phyloP scores from a whole-genome alignment of 73 alveolate genomes.

The Symbiodinium pilosum region DNA sequence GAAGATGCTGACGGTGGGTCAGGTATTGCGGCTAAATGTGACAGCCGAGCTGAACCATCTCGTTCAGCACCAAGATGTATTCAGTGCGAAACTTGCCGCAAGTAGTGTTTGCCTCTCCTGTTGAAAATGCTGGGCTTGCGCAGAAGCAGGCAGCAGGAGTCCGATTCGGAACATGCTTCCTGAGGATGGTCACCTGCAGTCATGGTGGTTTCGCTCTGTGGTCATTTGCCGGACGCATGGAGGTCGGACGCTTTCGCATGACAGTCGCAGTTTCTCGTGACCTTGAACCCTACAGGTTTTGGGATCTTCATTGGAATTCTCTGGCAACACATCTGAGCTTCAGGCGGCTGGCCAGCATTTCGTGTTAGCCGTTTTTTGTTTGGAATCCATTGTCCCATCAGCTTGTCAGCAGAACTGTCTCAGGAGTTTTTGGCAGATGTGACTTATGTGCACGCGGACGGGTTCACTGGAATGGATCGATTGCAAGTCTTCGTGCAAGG shows the following conservation, averaged over 20 bases:
- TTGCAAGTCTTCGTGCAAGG: slow-evolving; percentile 76
- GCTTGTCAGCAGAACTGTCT: neutral
- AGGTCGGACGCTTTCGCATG: neutral
- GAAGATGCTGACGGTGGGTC: slow-evolving; percentile 36
- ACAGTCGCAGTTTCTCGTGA: neutral
- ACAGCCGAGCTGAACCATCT: slow-evolving; percentile 31
- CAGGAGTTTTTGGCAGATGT: slow-evolving; percentile 9
- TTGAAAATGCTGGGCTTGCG: too few relatives aligned
- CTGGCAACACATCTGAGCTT: slow-evolving; percentile 20
- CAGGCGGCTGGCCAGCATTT: neutral
- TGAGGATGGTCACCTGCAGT: slow-evolving; percentile 36
- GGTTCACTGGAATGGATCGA: slow-evolving; percentile 80
- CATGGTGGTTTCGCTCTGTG: slow-evolving; percentile 62
- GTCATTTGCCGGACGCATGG: slow-evolving; percentile 53
- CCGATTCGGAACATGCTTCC: too few relatives aligned
- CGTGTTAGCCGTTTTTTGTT: neutral
- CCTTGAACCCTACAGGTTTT: neutral
- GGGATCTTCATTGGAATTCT: slow-evolving; percentile 27
- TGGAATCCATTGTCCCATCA: neutral
- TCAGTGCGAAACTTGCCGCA: slow-evolving; percentile 19
- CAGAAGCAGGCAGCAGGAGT: too few relatives aligned
- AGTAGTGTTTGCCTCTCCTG: too few relatives aligned
- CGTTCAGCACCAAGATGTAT: slow-evolving; percentile 27
- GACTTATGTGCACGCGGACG: slow-evolving; percentile 56
- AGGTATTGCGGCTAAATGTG: slow-evolving; percentile 25